Evolutionary conservation across 805 yeast genomes (phyloP), one percentile per base, ranked within the genome.

Genomic region (Suhomyces xylopsoci): DNA sequence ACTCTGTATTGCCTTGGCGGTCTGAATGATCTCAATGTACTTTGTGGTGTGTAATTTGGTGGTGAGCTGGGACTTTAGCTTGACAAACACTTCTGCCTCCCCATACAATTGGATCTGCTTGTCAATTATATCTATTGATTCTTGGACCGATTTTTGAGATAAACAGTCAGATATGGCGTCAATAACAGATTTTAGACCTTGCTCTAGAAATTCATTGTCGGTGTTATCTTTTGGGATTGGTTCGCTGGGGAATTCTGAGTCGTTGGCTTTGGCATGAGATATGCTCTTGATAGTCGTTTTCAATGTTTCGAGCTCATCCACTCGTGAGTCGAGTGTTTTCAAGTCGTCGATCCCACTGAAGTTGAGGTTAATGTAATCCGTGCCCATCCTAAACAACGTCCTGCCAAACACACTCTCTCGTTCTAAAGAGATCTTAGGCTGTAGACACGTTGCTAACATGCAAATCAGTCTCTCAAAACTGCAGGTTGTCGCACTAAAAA

Each of bases 261-360:
- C 22, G 48, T 24, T 43, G 30, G 48, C 32, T 43, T 49, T 63
- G 61, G 51, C 58, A 54, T 47, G 58, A 38, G 19, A 53, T 47
- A 12, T 55, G 51, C 52, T 62, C 51, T 15, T 53, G 46, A 28
- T 59, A 58, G 10, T 58, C 15, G 6, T 45, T 49, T 58, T 61
- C 26, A 46, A 47, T 2, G 49, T 32, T 47, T 69, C 68, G 19
- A 74, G 62, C 22, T 62, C 62, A 1, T 53, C 28, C 12, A 74
- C 61, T 15, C 59, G 55, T 6, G 54, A 51, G 51, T 70, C 73
- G 1, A 76, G 47, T 3, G 45, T 38, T 22, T 51, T 61, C 55
- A 77, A 64, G 57, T 76, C 81, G 15, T 58, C 62, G 2, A 77
- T 17, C 1, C 71, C 55, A n/a, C 66, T 53, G 55, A 75, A 70